Evolutionary conservation across 768 basidiomycete species (phyloP).

Genomic region (Tricholoma hemisulphureum): DNA sequence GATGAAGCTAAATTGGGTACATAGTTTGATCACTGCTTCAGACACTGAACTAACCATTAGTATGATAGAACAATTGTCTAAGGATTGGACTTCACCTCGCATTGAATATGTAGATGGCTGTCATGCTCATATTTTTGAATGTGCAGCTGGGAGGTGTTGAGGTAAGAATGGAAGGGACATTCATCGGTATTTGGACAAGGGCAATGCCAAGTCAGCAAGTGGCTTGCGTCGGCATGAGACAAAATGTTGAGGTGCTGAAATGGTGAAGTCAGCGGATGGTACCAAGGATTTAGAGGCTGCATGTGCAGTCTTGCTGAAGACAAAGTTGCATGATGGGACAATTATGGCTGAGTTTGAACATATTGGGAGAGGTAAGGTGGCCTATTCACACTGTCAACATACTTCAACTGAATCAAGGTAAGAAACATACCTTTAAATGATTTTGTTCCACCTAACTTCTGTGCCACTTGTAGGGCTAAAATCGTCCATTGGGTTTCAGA

Average conservation of each 20-base stretch:
- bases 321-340: neutral
- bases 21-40: neutral
- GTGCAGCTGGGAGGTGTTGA: too few species aligned
- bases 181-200: neutral
- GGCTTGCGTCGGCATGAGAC: too few species aligned
- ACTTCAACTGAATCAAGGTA: neutral
- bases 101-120: too few species aligned
- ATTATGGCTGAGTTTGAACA: too few species aligned
- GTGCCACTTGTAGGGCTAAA: neutral
- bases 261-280: neutral
- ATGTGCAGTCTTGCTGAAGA: neutral
- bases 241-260: too few species aligned
- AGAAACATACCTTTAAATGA: neutral
- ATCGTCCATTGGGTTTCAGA: conserved; percentile 31
- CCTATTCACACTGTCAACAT: neutral
- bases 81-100: too few species aligned
- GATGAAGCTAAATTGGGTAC: neutral
- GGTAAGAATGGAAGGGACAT: too few species aligned
- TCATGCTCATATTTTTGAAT: too few species aligned
- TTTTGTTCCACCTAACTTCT: neutral
- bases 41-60: too few species aligned
- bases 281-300: neutral
- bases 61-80: too few species aligned
- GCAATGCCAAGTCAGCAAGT: neutral
- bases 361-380: neutral